phyloP scores from a whole-genome alignment of 2,329 filamentous ascomycete genomes.

The Cytospora chrysosperma region DNA sequence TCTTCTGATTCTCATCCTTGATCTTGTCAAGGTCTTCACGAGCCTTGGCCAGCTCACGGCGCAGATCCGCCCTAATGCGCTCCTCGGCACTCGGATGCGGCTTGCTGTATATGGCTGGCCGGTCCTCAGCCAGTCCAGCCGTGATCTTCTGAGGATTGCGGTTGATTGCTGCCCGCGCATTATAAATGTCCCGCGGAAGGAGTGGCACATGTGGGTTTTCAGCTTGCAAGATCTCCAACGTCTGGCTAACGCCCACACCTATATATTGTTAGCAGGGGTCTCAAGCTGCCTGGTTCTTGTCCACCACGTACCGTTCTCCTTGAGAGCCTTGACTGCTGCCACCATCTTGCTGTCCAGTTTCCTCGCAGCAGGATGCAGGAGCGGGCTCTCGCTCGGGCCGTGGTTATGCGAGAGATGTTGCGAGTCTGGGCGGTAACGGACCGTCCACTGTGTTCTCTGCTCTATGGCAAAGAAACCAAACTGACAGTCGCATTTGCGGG shows the following conservation, averaged over 20 bases:
- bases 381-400: conserved; percentile 63
- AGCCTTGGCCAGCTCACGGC: conserved; percentile 58
- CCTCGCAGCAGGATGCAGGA: conserved; percentile 64
- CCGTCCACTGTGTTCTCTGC: conserved; percentile 65
- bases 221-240: conserved; percentile 63
- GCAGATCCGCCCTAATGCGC: conserved; percentile 60
- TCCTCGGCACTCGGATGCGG: conserved; percentile 63
- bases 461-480: conserved; percentile 71
- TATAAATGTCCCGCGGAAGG: conserved; percentile 65
- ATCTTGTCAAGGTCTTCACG: conserved; percentile 56
- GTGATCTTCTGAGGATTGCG: conserved; percentile 63
- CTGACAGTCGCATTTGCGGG: conserved; percentile 66
- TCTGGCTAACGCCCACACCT: conserved; percentile 65
- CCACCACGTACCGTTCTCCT: conserved; percentile 58
- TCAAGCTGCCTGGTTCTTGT: not conserved
- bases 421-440: conserved; percentile 61
- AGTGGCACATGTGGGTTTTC: conserved; percentile 64
- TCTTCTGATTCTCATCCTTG: conserved; percentile 55
- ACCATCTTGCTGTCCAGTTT: conserved; percentile 68
- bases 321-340: conserved; percentile 63
- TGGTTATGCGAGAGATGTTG: conserved; percentile 63
- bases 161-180: conserved; percentile 65
- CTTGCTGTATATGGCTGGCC: conserved; percentile 66
- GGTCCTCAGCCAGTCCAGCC: conserved; percentile 57
- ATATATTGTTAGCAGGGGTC: conserved; percentile 35